Base-by-base conservation (phyloP, 2,329 filamentous ascomycete genomes). In the Penicillium sp. region DNA sequence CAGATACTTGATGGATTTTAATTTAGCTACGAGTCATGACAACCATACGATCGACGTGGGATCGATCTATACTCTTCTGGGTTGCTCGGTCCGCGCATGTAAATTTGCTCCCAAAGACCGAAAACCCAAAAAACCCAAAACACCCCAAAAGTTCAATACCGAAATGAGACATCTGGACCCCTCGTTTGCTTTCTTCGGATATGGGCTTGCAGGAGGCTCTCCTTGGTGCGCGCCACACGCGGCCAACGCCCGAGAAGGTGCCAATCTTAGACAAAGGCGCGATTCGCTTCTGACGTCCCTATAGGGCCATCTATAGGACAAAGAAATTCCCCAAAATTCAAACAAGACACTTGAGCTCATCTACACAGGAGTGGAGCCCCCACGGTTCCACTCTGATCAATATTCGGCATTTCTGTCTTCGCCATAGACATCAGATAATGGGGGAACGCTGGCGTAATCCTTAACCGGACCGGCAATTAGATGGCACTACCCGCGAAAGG, bases 31-130 rank as follows among this genome's bases (percentile, higher is more conserved):
- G 37, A 61, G 48, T 55, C 45, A 55, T 53, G 58, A 46, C 59
- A 58, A 57, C 59, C 58, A 61, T 61, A 56, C 56, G 61, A 63
- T 65, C 61, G 63, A 63, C 63, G 58, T 57, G 55, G 61, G 55
- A 59, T 65, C 56, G 61, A 60, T 56, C 63, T 59, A 62, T 62
- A 56, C 61, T 65, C 49, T 60, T 62, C 57, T 61, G 31, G 63
- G 61, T 37, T 35, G 50, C 54, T 48, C 54, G 55, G 59, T 59
- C 59, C 48, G 53, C 33, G 41, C 21, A 47, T 14, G 37, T 31
- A 29, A 49, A 56, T 48, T 52, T 52, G 43, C 27, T 31, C 52
- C 49, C 13, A 52, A 57, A 35, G 41, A 14, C 22, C 26, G 33
- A 47, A 39, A 57, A 47, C 9, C 22, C 19, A 10, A 46, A 26